phyloP scores from a whole-genome alignment of 441 rosid genomes.

The Isatis lusitanica region DNA sequence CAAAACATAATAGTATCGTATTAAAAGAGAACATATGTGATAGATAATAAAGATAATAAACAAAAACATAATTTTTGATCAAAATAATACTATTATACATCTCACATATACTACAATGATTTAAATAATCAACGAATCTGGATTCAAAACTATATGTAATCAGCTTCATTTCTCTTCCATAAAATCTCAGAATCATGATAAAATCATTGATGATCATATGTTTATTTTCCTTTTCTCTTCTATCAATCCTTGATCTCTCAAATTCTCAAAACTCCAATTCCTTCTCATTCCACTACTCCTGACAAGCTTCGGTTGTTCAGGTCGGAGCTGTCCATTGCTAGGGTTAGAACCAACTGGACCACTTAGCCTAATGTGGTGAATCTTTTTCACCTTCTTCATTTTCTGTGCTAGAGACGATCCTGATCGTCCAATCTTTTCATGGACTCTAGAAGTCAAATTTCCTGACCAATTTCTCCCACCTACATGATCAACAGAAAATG shows the following conservation, averaged over 20 bases:
- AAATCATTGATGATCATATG: conserved; percentile 10
- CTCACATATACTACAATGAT: conserved; percentile 17
- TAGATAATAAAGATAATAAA: not conserved
- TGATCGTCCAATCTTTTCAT: conserved; percentile 34
- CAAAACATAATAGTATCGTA: not conserved
- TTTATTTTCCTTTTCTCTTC: conserved; percentile 19
- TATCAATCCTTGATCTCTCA: conserved; percentile 31
- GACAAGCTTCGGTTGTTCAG: conserved; percentile 56
- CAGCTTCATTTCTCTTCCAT: not conserved
- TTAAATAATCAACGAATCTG: conserved; percentile 25
- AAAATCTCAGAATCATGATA: conserved; percentile 22
- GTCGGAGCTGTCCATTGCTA: not conserved
- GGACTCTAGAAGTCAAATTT: conserved; percentile 35
- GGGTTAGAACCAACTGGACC: conserved; percentile 35
- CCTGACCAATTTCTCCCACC: conserved; percentile 64
- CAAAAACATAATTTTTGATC: not conserved
- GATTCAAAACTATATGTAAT: conserved; percentile 8
- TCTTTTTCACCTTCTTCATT: conserved; percentile 44
- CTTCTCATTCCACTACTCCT: conserved; percentile 84
- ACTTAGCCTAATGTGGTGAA: conserved; percentile 40
- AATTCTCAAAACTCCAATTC: conserved; percentile 76
- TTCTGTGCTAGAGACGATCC: conserved; percentile 24
- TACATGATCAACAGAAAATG: conserved; percentile 18
- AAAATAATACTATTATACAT: conserved; percentile 7
- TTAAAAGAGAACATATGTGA: conserved; percentile 5